Percentiles rank a stretch among this genome's conserved stretches.
Conservation (phyloP, 495 filamentous ascomycete genomes). For the Neurospora sp. region DNA sequence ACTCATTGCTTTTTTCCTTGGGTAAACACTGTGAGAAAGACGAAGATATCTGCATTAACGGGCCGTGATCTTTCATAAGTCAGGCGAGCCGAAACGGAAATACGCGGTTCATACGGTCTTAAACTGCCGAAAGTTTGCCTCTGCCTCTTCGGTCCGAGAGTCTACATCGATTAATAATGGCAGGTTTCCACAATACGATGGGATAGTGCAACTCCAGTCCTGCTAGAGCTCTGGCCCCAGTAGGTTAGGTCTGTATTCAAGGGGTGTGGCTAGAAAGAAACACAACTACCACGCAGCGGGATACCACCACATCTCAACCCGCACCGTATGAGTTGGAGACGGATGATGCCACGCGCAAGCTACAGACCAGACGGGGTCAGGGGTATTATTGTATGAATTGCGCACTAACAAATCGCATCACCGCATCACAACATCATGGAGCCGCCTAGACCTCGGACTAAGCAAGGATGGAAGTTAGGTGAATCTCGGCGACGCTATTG, state of each 20-base stretch:
- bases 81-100: not conserved
- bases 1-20: not conserved
- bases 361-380: not conserved
- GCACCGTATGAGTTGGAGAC: not conserved
- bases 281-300: not conserved
- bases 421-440: not conserved
- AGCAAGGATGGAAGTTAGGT: not conserved
- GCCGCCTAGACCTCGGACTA: not conserved
- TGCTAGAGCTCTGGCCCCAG: not conserved
- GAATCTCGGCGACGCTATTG: no score
- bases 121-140: not conserved
- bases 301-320: not conserved
- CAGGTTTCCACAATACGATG: not conserved
- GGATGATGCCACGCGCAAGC: not conserved
- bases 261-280: not conserved
- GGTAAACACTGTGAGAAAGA: not conserved
- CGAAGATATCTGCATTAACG: conserved; percentile 26
- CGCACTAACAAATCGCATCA: not conserved
- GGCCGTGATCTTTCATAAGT: conserved; percentile 24
- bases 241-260: not conserved
- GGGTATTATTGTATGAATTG: not conserved
- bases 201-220: not conserved
- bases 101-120: not conserved
- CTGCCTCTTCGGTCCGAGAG: not conserved
- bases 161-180: not conserved